Percentiles rank a stretch among this genome's conserved stretches.
Evolutionary conservation across 495 filamentous ascomycete species (phyloP).

Genomic region (Darksidea phi): DNA sequence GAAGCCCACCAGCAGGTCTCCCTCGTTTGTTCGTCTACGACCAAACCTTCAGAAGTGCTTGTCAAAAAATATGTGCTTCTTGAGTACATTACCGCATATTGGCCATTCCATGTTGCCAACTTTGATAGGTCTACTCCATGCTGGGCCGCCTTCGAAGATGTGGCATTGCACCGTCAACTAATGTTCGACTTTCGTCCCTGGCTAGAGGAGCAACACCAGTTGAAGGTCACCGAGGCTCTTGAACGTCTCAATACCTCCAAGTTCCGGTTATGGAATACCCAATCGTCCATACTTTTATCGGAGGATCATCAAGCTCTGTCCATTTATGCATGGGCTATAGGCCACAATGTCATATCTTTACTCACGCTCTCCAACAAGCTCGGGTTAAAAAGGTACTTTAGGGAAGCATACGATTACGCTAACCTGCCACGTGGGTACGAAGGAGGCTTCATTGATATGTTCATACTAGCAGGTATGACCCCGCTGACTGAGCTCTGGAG

Average conservation of each 20-base stretch:
- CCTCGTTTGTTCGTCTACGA: background rate
- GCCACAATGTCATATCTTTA: background rate
- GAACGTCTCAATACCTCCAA: too few species aligned
- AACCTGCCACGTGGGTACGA: too few species aligned
- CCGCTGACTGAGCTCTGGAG: too few species aligned
- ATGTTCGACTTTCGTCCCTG: slow-evolving; percentile 14
- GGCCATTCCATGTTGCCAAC: slow-evolving; percentile 4
- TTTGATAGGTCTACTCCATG: background rate
- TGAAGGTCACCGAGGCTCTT: too few species aligned
- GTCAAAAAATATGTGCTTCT: slow-evolving; percentile 1
- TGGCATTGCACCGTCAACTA: background rate
- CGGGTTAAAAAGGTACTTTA: too few species aligned
- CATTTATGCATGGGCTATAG: background rate
- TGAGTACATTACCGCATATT: slow-evolving; percentile 11
- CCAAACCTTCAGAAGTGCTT: background rate
- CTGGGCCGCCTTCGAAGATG: slow-evolving; percentile 1
- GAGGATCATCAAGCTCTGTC: background rate
- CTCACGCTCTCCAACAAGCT: background rate
- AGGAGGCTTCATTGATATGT: too few species aligned
- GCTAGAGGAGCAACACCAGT: background rate
- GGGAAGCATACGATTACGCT: too few species aligned
- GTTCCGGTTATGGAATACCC: too few species aligned
- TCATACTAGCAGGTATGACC: too few species aligned
- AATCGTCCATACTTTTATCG: too few species aligned
- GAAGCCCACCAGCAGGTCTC: background rate